phyloP scores from a whole-genome alignment of 805 yeast genomes.

The Isabelozyma pseudorhagii region DNA sequence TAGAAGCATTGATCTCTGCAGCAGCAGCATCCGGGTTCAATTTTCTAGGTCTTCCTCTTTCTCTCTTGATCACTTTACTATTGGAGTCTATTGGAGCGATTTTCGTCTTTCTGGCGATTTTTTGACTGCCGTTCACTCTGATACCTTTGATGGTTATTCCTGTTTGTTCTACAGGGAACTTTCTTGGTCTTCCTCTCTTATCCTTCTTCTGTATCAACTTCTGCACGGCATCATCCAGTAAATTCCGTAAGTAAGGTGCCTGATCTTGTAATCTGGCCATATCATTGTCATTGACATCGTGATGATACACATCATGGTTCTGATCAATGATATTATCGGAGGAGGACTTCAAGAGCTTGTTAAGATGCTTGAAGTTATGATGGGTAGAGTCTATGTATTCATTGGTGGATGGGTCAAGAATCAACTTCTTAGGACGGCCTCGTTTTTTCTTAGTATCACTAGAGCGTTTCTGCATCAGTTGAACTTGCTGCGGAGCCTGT shows the following conservation, averaged over 20 bases:
- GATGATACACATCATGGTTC: background rate
- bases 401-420: constrained; percentile 40
- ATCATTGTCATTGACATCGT: constrained; percentile 2
- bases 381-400: constrained; percentile 39
- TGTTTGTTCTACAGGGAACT: constrained; percentile 45
- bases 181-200: constrained; percentile 50
- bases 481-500: constrained; percentile 4
- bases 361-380: constrained; percentile 39
- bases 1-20: background rate
- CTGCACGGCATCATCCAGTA: constrained; percentile 31
- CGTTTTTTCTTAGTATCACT: constrained; percentile 30
- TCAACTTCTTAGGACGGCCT: constrained; percentile 41
- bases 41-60: constrained; percentile 12
- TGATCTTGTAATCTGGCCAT: constrained; percentile 22
- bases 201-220: constrained; percentile 38
- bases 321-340: background rate
- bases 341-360: constrained; percentile 17
- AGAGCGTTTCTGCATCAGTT: constrained; percentile 1
- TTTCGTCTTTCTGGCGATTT: constrained; percentile 9
- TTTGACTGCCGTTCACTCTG: constrained; percentile 33
- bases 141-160: constrained; percentile 44
- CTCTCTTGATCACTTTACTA: constrained; percentile 8
- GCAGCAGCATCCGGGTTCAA: background rate
- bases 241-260: constrained; percentile 24
- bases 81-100: constrained; percentile 1